Evolutionary conservation across 2,329 filamentous ascomycete genomes (phyloP).

Genomic region (Colletotrichum paranaense): DNA sequence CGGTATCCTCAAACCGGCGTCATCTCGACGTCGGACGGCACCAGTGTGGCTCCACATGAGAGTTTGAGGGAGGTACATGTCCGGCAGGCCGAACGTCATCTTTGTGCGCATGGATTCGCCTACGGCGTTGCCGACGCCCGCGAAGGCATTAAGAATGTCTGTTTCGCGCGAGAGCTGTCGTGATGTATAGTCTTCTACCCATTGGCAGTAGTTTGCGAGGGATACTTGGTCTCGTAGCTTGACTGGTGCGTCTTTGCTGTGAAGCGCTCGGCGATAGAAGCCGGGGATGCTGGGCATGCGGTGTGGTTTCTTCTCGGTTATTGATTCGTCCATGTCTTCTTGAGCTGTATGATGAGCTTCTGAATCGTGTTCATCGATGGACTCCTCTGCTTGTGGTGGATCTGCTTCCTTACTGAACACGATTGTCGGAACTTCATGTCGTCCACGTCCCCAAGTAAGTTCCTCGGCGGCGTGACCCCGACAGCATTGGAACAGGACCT

Average conservation of each 20-base stretch:
- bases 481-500: slow-evolving; percentile 33
- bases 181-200: slow-evolving; percentile 52
- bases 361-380: not conserved
- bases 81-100: slow-evolving; percentile 4
- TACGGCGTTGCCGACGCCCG: slow-evolving; percentile 20
- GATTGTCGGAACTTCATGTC: not conserved
- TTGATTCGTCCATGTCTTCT: not conserved
- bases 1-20: not conserved
- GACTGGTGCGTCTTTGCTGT: not conserved
- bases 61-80: not conserved
- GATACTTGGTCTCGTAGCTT: not conserved
- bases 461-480: slow-evolving; percentile 19
- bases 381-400: not conserved
- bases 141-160: slow-evolving; percentile 32
- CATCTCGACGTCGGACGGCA: not conserved
- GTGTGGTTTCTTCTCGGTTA: not conserved
- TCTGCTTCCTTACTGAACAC: not conserved
- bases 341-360: not conserved
- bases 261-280: slow-evolving; percentile 9
- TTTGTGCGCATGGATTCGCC: not conserved
- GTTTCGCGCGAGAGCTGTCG: slow-evolving; percentile 36
- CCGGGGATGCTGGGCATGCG: not conserved
- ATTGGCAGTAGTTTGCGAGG: slow-evolving; percentile 52
- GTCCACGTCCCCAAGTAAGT: not conserved
- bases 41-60: slow-evolving; percentile 26